Evolutionary conservation across 2,329 filamentous ascomycete genomes (phyloP), one percentile per base, ranked within the genome.

Genomic region (Fusarium sp.): DNA sequence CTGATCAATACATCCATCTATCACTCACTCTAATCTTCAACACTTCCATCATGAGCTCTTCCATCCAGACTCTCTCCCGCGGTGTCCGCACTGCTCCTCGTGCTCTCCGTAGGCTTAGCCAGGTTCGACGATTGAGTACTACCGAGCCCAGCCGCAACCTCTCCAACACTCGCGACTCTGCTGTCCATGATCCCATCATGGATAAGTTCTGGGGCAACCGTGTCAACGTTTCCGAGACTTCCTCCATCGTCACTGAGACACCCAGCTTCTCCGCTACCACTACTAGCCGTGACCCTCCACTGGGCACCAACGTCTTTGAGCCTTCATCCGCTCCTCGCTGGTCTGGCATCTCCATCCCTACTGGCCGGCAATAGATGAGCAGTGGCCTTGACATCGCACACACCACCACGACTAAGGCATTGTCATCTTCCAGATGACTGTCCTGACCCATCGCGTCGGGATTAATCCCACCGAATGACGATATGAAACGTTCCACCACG

Each of bases 151-250:
- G 63, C n/a, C 63, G 62, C 6, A 70, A 53, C n/a, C 44, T 51
- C 8, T 63, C 70, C n/a, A 72, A 36, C 58, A 54, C 51, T 18
- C 72, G 75, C 5, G 73, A 71, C 15, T 60, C 55, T 30, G 72
- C 74, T 15, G 75, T 76, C 3, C 61, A 66, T 10, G 75, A 76
- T 36, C 72, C 74, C 15, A 76, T 76, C 66, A 76, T 76, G 75
- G 75, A 76, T 26, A 76, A 72, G 47, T 60, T 75, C 42, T 76
- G 75, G 75, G 55, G 67, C 3, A 60, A 54, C 24, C 48, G 55
- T n/a, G 36, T 62, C 30, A 54, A 44, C 20, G 30, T 65, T 39
- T 68, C 72, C 47, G 26, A 70, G 24, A 50, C 59, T 55, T 30
- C 74, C 44, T 8, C 61, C 2, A 55, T 63, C 9, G 44, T 35